Evolutionary conservation across 495 filamentous ascomycete species (phyloP), one percentile per base, ranked within the genome.

Genomic region (Barbatosphaeria neglecta): DNA sequence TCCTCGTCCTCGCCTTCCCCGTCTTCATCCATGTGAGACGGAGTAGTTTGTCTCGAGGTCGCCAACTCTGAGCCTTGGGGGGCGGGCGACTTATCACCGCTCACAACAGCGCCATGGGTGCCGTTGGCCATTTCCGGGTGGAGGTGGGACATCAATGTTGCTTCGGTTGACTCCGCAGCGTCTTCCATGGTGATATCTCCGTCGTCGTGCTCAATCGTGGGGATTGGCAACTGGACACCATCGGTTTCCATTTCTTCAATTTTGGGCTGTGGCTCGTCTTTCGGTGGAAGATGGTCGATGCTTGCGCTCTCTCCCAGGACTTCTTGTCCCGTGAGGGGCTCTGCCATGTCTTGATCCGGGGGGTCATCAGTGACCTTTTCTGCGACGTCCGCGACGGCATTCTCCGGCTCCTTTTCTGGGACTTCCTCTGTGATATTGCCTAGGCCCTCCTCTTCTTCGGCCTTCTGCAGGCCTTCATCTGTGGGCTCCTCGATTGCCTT

Each of bases 81-180:
- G 2, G 15, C 20, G 9, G 19, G 37, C 16, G 22, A 23, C 39
- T 22, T 23, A 23, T 41, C 39, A 2, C 20, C 39, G 15, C 24
- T 41, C 31, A 35, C 2, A 15, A 3, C 2, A 24, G 20, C 13
- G 39, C 20, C 49, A 3, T 44, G 45, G 17, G 44, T 16, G 4
- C 45, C 53, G 16, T 53, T 50, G 6, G 43, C 31, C 20, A 51
- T 45, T 69, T 63, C 76, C 67, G 82, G 25, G 54, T 55, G 53
- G 63, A 74, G 64, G 70, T 81, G 22, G 58, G 53, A 17, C 49
- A 46, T 49, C 15, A 33, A n/a, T 65, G 49, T 54, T 70, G 75
- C 42, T 67, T 57, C 33, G 48, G 1, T 50, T 23, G 31, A 35
- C 22, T 71, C 60, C 22, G 70, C 57, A 0, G 66, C 63, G 6